Evolutionary conservation across 2,329 filamentous ascomycete species (phyloP), one percentile per base, ranked within the genome.

Genomic region (Microsporum audouinii): DNA sequence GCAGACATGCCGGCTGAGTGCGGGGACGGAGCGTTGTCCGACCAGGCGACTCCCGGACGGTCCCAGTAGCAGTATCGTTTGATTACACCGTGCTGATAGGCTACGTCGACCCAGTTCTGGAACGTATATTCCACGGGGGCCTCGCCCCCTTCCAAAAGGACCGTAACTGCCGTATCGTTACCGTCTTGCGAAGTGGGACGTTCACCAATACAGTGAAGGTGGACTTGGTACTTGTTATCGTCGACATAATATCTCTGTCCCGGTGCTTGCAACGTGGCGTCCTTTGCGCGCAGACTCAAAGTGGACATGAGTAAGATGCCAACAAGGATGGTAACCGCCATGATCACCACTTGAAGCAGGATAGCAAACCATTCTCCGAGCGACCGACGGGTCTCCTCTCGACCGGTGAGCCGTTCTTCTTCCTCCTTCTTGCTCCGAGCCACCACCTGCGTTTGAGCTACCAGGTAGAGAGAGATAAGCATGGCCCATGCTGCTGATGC

Each of bases 61-160:
- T 99, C 94, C 71, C 89, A 91, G 74, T 96, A 96, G 79, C 94
- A 99, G 77, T 95, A 97, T 63, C 92, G 85, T 61, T 80, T 78
- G 67, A 99, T 94, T 53, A 87, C 88, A 43, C 89, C 89, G 68
- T 94, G 94, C 65, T 84, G 79, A 65, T 91, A 79, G 0, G 88
- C 85, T 60, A 85, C 80, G 62, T 91, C 84, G 8, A 90, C 88
- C 76, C 95, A 89, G 60, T 86, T 82, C 76, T 91, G 88, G 60
- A 99, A 80, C 5, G 87, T 84, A 67, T 88, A 78, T 71, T 95
- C 91, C 14, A 90, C 86, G 0, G 92, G 86, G 27, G 82, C 78
- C 68, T 95, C 89, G 17, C 89, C 91, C 2, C 85, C 89, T 71
- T 97, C 92, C 2, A 97, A 79, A 8, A 99, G 78, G 3, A 97